Evolutionary conservation across 768 basidiomycete genomes (phyloP), one percentile per base, ranked within the genome.

Genomic region (Rhodotorula taiwanensis): DNA sequence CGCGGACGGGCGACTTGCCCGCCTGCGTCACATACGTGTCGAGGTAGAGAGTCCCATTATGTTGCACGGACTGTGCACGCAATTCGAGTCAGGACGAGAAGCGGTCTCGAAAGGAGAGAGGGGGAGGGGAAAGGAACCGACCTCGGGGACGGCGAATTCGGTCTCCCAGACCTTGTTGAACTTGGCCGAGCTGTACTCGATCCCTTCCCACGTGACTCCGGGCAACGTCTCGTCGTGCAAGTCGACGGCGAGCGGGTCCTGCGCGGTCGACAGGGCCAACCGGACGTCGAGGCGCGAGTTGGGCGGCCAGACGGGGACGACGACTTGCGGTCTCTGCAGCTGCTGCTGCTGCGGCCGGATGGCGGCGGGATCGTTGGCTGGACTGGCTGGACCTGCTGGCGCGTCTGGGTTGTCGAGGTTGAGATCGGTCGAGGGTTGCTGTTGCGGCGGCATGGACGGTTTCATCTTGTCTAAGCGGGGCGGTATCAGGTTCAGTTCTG

Each of bases 21-120:
- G 86, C 80, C 66, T 81, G 84, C 1, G 83, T 80, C 13, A 94
- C 75, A 74, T 86, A 87, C 9, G 91, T 79, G 70, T 93, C 88
- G 21, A 86, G 86, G 86, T 87, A 94, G 52, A 92, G 75, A 11
- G 87, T 83, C 16, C 82, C 87, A 73, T 94, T 94, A 60, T 79
- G 79, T 72, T 87, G 80, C 16, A 91, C 90, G 52, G 79, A 80
- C 89, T 91, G 70, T 14, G 34, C 10, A 16, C 36, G 10, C 36
- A 16, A 39, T 9, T 9, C 36, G 3, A 25, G 30, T 18, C 34
- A 18, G 43, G 43, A 28, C 47, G 25, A n/a, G 20, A 14, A 71
- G 15, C 41, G 47, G n/a, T 13, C 34, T 13, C 10, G 33, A 5
- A 20, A 25, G 16, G 7, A 25, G 34, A 28, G 20, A 13, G 1